Conservation (phyloP, 305 asterid genomes). For the Andrographis paniculata region DNA sequence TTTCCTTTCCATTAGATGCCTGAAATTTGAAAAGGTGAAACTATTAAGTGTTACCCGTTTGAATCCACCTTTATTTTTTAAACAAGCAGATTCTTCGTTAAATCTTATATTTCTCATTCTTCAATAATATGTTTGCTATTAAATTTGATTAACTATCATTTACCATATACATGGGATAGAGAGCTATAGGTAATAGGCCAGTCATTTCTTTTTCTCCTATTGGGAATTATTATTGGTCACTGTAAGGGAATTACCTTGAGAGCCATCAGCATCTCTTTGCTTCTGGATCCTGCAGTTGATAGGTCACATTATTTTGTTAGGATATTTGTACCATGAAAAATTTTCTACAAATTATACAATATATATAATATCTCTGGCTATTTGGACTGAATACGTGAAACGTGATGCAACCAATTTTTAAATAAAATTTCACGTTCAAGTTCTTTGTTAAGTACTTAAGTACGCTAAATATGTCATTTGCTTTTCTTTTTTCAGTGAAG, state of each 20-base stretch:
- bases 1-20: too few relatives aligned
- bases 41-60: constrained; percentile 1
- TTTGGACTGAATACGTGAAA: constrained; percentile 4
- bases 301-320: constrained; percentile 6
- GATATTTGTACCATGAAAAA: constrained; percentile 3
- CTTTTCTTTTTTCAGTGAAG: constrained; percentile 47
- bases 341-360: neutral
- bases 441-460: constrained; percentile 9
- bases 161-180: too few relatives aligned
- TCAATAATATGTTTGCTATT: neutral
- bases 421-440: constrained; percentile 3
- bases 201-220: too few relatives aligned
- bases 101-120: constrained; percentile 1
- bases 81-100: neutral
- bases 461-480: too few relatives aligned
- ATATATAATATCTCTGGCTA: constrained; percentile 11
- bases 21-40: too few relatives aligned
- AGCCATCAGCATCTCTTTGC: too few relatives aligned
- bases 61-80: neutral
- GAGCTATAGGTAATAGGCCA: too few relatives aligned
- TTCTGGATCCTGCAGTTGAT: too few relatives aligned
- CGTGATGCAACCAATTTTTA: neutral
- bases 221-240: too few relatives aligned
- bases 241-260: too few relatives aligned
- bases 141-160: neutral